Evolutionary conservation across 208 protist species (phyloP).

Genomic region (Wallacemonas collosoma): DNA sequence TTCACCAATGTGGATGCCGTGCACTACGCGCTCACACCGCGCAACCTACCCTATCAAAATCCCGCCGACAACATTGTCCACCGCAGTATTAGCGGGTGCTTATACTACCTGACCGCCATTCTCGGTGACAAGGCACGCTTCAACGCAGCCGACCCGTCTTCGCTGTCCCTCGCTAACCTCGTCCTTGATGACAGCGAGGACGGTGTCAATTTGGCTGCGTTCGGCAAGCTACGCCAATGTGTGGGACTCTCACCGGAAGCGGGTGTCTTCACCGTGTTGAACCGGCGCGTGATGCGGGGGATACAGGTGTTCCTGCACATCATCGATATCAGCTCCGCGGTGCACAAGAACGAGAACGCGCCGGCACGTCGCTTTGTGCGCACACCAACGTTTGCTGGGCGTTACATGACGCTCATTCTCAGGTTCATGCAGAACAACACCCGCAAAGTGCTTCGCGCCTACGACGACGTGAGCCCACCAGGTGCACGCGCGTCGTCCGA

Average conservation of each 20-base stretch:
- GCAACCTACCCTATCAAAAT: slow-evolving; percentile 35
- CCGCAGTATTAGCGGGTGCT: slow-evolving; percentile 37
- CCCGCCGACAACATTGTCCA: slow-evolving; percentile 57
- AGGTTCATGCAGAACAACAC: neutral
- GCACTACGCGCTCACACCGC: slow-evolving; percentile 23
- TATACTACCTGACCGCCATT: slow-evolving; percentile 35
- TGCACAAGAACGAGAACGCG: slow-evolving; percentile 2
- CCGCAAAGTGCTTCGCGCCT: slow-evolving; percentile 5
- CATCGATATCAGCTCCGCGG: slow-evolving; percentile 14
- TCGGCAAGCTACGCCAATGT: slow-evolving; percentile 7
- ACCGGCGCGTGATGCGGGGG: neutral
- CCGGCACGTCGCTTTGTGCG: neutral
- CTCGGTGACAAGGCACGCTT: neutral
- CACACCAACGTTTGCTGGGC: neutral
- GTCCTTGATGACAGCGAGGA: neutral
- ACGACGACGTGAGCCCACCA: neutral
- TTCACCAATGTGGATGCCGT: slow-evolving; percentile 62
- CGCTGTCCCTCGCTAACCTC: neutral
- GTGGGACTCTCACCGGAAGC: neutral
- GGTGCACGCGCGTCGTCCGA: neutral
- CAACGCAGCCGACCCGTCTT: neutral
- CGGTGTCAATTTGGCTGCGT: neutral
- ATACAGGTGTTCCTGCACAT: slow-evolving; percentile 16
- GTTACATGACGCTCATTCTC: neutral
- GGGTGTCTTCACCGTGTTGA: neutral